Percentiles rank a stretch among this genome's conserved stretches.
Evolutionary conservation across 2,329 filamentous ascomycete species (phyloP).

Genomic region (Colletotrichum sp.): DNA sequence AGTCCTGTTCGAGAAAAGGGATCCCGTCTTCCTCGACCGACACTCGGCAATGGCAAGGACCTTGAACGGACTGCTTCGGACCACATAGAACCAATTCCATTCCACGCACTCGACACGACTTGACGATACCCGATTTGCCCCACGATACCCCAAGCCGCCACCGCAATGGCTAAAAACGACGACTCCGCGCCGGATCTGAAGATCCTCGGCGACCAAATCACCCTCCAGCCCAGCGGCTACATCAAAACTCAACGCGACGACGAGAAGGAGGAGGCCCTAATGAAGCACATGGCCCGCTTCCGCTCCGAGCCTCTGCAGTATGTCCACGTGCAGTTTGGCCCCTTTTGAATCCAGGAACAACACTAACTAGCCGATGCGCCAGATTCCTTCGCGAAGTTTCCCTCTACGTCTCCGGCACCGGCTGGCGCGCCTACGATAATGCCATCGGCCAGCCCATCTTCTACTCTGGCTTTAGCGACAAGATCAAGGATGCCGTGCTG

Average conservation of each 20-base stretch:
- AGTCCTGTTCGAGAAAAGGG: not conserved
- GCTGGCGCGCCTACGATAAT: constrained; percentile 93
- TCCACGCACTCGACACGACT: not conserved
- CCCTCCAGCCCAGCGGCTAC: constrained; percentile 75
- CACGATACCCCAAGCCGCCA: not conserved
- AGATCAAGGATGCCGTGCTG: constrained; percentile 82
- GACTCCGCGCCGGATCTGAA: constrained; percentile 73
- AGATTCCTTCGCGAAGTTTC: constrained; percentile 94
- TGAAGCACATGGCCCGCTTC: constrained; percentile 88
- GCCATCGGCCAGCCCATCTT: constrained; percentile 92
- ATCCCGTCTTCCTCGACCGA: not conserved
- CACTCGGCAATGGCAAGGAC: constrained; percentile 15
- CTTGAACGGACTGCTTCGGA: constrained; percentile 8
- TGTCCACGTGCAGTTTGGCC: constrained; percentile 21
- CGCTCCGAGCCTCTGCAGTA: constrained; percentile 70
- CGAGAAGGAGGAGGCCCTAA: constrained; percentile 71
- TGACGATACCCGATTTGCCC: not conserved
- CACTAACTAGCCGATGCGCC: constrained; percentile 1
- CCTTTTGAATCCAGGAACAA: constrained; percentile 5
- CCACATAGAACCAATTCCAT: not conserved
- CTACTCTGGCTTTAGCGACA: constrained; percentile 89
- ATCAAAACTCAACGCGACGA: constrained; percentile 55
- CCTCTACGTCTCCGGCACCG: constrained; percentile 88
- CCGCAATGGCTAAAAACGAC: constrained; percentile 42
- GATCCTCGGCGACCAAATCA: constrained; percentile 76